A percentile compares a stretch with the other conserved stretches of the same genome.
These are phyloP conservation scores for Jaminaea rosea DNA, from an alignment of 1,284 basidiomycete genomes.

Conservation along the genomic window DNA sequence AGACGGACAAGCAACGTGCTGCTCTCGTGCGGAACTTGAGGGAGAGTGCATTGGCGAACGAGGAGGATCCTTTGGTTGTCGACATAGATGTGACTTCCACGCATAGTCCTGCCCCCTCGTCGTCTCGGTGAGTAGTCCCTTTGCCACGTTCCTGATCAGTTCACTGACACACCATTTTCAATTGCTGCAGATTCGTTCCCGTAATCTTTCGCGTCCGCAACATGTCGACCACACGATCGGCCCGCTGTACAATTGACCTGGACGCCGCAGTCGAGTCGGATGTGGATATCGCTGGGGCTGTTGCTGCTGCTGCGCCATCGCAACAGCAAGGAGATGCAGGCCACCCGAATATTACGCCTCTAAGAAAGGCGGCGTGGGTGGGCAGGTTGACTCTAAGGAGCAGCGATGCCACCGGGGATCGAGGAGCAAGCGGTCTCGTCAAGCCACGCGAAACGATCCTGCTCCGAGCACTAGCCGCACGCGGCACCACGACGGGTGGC, in stretches of 20 bases:
- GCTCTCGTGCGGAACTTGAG: constrained; percentile 16
- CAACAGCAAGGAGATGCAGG: not conserved
- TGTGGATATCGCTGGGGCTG: not conserved
- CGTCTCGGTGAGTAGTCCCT: too few species aligned
- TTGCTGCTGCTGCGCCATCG: too few species aligned
- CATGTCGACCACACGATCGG: constrained; percentile 4
- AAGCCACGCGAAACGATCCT: not conserved
- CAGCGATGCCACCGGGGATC: not conserved
- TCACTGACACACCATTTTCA: not conserved
- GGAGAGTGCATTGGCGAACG: constrained; percentile 12
- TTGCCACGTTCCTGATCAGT: not conserved
- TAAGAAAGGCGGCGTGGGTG: constrained; percentile 3
- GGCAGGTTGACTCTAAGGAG: constrained; percentile 6
- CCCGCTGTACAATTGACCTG: constrained; percentile 1
- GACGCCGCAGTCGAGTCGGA: constrained; percentile 3
- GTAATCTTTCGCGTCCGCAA: constrained; percentile 4
- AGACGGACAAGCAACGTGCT: constrained; percentile 23
- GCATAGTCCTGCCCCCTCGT: too few species aligned
- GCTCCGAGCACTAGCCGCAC: too few species aligned
- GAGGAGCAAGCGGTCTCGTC: not conserved
- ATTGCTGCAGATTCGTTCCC: not conserved
- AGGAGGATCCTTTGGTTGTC: constrained; percentile 16
- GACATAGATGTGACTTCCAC: constrained; percentile 1
- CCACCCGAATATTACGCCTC: not conserved
- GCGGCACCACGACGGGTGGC: too few species aligned